Conservation (phyloP, 139 green algal species). For the Chlorella sp. region DNA sequence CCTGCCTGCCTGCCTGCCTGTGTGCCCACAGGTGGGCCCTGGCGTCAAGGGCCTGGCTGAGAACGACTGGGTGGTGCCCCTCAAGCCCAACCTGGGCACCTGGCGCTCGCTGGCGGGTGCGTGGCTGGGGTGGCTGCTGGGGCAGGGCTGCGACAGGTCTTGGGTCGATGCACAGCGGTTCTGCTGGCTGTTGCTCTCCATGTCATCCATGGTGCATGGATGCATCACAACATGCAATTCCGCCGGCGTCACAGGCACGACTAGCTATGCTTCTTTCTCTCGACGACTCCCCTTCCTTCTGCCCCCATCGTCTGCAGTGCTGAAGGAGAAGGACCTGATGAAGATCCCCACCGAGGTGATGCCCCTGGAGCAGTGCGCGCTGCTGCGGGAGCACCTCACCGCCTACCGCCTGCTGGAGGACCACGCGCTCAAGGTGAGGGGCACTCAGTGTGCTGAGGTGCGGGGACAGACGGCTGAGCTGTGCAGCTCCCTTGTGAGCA, state of each 20-base stretch:
- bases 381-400: constrained; percentile 78
- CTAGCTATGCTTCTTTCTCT: neutral
- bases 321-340: constrained; percentile 73
- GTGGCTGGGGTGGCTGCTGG: neutral
- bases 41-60: constrained; percentile 80
- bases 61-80: constrained; percentile 85
- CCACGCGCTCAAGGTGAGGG: constrained; percentile 69
- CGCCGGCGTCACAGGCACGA: no score
- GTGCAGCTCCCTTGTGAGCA: no score
- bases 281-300: neutral
- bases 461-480: neutral
- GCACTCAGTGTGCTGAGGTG: neutral
- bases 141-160: no score
- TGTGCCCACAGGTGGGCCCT: constrained; percentile 71
- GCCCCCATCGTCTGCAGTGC: neutral
- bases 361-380: constrained; percentile 68
- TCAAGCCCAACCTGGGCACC: constrained; percentile 69
- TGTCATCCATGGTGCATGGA: no score
- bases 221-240: no score
- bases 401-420: constrained; percentile 90
- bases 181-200: no score
- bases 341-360: constrained; percentile 50
- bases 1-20: neutral
- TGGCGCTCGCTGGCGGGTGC: constrained; percentile 70
- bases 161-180: no score